phyloP scores from a whole-genome alignment of 116 monocot species.

The Phalaenopsis hybrid region DNA sequence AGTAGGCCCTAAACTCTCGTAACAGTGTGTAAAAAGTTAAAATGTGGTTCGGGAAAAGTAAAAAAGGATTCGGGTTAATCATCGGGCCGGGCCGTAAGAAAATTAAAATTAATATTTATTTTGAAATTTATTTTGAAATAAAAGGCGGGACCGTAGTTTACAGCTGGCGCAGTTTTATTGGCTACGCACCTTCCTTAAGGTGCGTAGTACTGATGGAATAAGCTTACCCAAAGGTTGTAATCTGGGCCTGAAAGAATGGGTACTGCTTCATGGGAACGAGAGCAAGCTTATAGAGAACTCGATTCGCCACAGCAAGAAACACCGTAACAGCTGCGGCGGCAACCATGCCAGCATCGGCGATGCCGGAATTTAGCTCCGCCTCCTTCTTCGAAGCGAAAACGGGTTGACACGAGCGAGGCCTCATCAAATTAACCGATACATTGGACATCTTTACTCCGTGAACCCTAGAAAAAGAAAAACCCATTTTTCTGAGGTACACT shows the following conservation, averaged over 20 bases:
- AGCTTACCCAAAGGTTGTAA: constrained; percentile 86
- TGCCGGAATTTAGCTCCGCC: constrained; percentile 12
- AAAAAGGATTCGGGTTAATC: too few species aligned
- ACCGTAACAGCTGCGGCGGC: constrained; percentile 55
- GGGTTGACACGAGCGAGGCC: not conserved
- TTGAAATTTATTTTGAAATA: too few species aligned
- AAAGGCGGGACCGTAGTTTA: too few species aligned
- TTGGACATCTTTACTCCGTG: not conserved
- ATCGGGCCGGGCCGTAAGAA: too few species aligned
- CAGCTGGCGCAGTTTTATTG: too few species aligned
- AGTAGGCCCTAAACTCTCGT: too few species aligned
- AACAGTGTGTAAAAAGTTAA: too few species aligned
- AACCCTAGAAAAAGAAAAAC: constrained; percentile 5
- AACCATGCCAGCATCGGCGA: constrained; percentile 25
- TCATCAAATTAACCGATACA: not conserved
- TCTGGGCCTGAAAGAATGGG: constrained; percentile 94
- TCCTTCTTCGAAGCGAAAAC: constrained; percentile 21
- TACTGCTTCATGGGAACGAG: constrained; percentile 87
- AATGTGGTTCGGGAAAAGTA: too few species aligned
- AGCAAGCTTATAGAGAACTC: constrained; percentile 94
- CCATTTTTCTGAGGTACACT: too few species aligned
- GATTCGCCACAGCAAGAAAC: constrained; percentile 60
- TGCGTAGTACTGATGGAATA: too few species aligned
- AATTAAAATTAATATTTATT: too few species aligned
- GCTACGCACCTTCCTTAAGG: too few species aligned